These are phyloP conservation scores for Cyberlindnera lachancei DNA, from an alignment of 805 yeast genomes.

Conservation along the genomic window DNA sequence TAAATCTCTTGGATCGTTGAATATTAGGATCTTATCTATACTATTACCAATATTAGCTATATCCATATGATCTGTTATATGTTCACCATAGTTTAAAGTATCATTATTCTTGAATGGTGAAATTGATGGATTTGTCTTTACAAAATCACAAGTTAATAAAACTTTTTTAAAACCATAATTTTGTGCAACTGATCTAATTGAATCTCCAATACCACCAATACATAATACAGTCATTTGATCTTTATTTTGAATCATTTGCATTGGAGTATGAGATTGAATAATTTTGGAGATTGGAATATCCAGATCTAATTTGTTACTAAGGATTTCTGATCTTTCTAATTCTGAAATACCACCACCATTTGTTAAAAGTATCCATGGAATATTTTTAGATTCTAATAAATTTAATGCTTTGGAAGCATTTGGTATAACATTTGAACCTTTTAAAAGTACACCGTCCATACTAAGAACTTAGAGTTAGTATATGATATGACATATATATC, in stretches of 20 bases:
- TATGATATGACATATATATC: conserved; percentile 10
- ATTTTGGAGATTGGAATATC: conserved; percentile 39
- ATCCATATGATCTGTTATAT: conserved; percentile 13
- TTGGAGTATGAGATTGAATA: conserved; percentile 85
- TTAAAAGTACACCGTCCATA: conserved; percentile 82
- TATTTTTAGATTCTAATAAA: conserved; percentile 40
- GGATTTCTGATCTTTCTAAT: conserved; percentile 43
- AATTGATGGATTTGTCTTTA: conserved; percentile 60
- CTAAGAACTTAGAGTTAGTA: conserved; percentile 16
- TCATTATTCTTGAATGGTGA: conserved; percentile 62
- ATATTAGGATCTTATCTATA: conserved; percentile 68
- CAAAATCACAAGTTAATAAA: conserved; percentile 63
- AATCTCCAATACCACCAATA: conserved; percentile 74
- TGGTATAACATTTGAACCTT: conserved; percentile 63
- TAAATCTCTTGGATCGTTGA: conserved; percentile 86
- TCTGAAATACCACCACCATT: conserved; percentile 88
- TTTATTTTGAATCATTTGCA: conserved; percentile 47
- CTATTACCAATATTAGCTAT: too few relatives aligned
- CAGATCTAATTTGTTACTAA: conserved; percentile 37
- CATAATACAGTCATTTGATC: conserved; percentile 58
- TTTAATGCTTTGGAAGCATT: conserved; percentile 56
- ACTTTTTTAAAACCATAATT: conserved; percentile 75
- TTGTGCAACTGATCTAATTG: conserved; percentile 64
- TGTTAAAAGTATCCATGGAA: conserved; percentile 80
- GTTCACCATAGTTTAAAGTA: conserved; percentile 32